Base-by-base conservation (phyloP, 2,329 filamentous ascomycete genomes). In the Colletotrichum sp. region DNA sequence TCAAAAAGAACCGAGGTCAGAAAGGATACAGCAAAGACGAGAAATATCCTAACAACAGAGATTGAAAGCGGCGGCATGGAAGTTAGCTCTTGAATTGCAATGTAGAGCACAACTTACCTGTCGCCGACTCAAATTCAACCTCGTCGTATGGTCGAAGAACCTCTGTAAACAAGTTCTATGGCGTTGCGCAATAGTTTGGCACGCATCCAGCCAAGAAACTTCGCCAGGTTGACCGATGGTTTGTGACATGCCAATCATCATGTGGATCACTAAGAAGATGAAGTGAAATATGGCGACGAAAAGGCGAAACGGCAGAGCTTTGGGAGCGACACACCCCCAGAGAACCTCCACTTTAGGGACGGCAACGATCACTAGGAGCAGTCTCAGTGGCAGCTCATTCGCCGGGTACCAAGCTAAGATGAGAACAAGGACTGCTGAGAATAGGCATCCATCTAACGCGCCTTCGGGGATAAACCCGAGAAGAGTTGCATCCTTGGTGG, bases 361-460 rank as follows among this genome's bases (percentile, higher is more conserved):
- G 8, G 38, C 38, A n/a, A 43, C 38, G 38, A 5, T 1, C 38
- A 43, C 18, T 0, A 43, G 9, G 3, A 43, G 38, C 38, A 43
- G 3, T 43, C 38, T 43, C 18, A 43, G 3, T 43, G 18, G 18
- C 8, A 43, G 38, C 38, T 43, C 38, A 9, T 43, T 43, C 38
- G 5, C 16, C 6, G 38, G 38, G 38, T 43, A 43, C 38, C 18
- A 43, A n/a, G 8, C 8, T 1, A 18, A 43, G 16, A n/a, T 10
- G 16, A n/a, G 38, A 43, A 43, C 0, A 10, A 43, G 38, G 0
- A 43, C 16, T n/a, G 38, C 0, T 43, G 38, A 43, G 0, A n/a
- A n/a, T 3, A n/a, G 8, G 5, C 38, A 43, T 0, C 38, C 18
- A 43, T 43, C 38, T 18, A 43, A 43, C 8, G 5, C 38, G 38